Evolutionary conservation across 2,329 filamentous ascomycete genomes (phyloP).

Genomic region (Ophiostoma montium): DNA sequence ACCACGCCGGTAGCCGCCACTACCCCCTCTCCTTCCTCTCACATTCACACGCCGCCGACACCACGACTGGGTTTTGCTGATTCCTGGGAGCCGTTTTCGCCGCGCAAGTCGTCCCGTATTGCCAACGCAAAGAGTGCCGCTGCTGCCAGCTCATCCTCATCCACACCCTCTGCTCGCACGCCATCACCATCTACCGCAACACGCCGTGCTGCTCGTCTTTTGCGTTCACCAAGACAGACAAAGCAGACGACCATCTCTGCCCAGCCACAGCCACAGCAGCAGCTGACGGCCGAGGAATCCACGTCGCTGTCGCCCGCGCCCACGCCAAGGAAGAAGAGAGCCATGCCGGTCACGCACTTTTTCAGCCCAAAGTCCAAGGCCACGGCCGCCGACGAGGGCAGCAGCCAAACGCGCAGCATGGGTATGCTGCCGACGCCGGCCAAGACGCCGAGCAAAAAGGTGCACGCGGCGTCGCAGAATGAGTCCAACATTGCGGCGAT

Average conservation of each 20-base stretch:
- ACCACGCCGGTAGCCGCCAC: slow-evolving; percentile 22
- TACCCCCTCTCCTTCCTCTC: slow-evolving; percentile 47
- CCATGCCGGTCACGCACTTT: slow-evolving; percentile 30
- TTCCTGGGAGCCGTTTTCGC: slow-evolving; percentile 57
- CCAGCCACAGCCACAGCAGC: slow-evolving; percentile 16
- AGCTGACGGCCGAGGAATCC: not conserved
- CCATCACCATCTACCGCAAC: slow-evolving; percentile 32
- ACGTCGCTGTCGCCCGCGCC: slow-evolving; percentile 24
- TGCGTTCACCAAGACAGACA: slow-evolving; percentile 18
- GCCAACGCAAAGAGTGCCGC: slow-evolving; percentile 19
- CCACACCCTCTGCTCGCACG: slow-evolving; percentile 29
- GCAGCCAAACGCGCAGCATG: slow-evolving; percentile 19
- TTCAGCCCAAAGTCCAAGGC: slow-evolving; percentile 28
- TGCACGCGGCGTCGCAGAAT: slow-evolving; percentile 32
- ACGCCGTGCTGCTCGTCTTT: slow-evolving; percentile 14
- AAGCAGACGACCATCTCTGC: slow-evolving; percentile 8
- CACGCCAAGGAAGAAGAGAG: slow-evolving; percentile 38
- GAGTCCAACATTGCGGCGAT: slow-evolving; percentile 37
- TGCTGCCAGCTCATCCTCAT: not conserved
- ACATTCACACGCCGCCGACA: slow-evolving; percentile 52
- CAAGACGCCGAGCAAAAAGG: slow-evolving; percentile 59
- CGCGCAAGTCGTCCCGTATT: slow-evolving; percentile 54
- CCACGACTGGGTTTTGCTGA: slow-evolving; percentile 55
- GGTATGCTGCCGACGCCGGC: slow-evolving; percentile 63
- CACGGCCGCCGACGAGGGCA: slow-evolving; percentile 18